A percentile compares a stretch with the other conserved stretches of the same genome.
phyloP scores from a whole-genome alignment of 2,329 filamentous ascomycete species.

The Penicillium sp. region DNA sequence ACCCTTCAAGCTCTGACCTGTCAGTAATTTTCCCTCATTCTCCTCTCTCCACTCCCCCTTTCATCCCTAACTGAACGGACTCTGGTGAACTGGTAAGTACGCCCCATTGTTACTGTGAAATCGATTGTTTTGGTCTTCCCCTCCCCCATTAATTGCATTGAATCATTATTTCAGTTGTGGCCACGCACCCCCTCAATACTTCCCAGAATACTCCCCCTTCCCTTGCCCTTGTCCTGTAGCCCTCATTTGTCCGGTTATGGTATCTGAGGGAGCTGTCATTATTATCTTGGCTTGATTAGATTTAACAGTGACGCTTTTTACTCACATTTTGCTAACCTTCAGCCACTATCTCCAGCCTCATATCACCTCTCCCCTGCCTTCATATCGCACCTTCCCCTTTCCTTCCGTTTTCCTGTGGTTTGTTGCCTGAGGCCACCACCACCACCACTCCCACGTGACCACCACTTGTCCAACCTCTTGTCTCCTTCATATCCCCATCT shows the following conservation, averaged over 20 bases:
- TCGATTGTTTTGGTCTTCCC: slow-evolving; percentile 5
- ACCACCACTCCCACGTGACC: slow-evolving; percentile 19
- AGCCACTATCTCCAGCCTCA: slow-evolving; percentile 4
- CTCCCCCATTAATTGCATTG: slow-evolving; percentile 3
- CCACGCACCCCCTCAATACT: slow-evolving; percentile 19
- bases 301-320: background rate
- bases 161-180: slow-evolving; percentile 12
- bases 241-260: slow-evolving; percentile 2
- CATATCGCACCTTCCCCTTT: background rate
- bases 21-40: slow-evolving; percentile 23
- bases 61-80: slow-evolving; percentile 22
- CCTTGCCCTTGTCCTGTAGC: slow-evolving; percentile 2
- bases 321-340: slow-evolving; percentile 7
- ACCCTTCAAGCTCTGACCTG: slow-evolving; percentile 2
- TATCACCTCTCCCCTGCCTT: slow-evolving; percentile 7
- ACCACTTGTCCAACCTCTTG: slow-evolving; percentile 30
- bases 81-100: slow-evolving; percentile 19
- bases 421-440: slow-evolving; percentile 21
- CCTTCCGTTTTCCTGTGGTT: slow-evolving; percentile 2
- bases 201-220: background rate
- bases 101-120: slow-evolving; percentile 14
- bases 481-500: slow-evolving; percentile 21
- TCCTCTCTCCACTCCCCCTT: slow-evolving; percentile 26
- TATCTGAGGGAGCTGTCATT: slow-evolving; percentile 4
- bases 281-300: slow-evolving; percentile 9